Evolutionary conservation across 2,329 filamentous ascomycete genomes (phyloP), one percentile per base, ranked within the genome.

Genomic region (Ophiostoma quercus): DNA sequence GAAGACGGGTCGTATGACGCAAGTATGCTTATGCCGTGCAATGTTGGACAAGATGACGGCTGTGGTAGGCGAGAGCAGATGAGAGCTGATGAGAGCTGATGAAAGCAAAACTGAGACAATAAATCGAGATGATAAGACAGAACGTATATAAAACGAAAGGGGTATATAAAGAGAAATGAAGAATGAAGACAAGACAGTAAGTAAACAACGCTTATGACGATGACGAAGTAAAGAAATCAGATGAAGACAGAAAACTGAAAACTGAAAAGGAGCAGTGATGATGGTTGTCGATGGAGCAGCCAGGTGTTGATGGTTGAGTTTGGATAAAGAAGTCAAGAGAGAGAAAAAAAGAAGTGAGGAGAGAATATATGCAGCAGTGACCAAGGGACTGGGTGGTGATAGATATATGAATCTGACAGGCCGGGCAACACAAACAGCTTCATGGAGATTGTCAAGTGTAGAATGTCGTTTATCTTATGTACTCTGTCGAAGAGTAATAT

Each of bases 331-430:
- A 57, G 51, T 3, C 2, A 14, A 57, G 11, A 25, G 9, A 25
- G 9, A n/a, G 34, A 34, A 4, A n/a, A 14, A 11, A 62, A 62
- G 29, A 34, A 14, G 29, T 3, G 16, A 62, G 29, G 67, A 57
- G 19, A n/a, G 29, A n/a, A 2, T 2, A 47, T 47, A 29, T 22
- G 51, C 34, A 14, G 29, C 39, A 54, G n/a, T 47, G 6, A 37
- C 22, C 25, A 34, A 70, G n/a, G 29, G 66, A 39, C 54, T 67
- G 65, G 66, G 63, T 41, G 37, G 16, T 68, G 43, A 54, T 67
- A 66, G 66, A 68, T 68, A 70, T 68, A 70, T 54, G 69, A 66
- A 66, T 41, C 67, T 43, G 39, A 32, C 57, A 65, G 62, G 12
- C 32, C 3, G 11, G 16, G 14, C 32, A 34, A 63, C 8, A 63